Evolutionary conservation across 306 rosid genomes (phyloP).

Genomic region (Acacia crassicarpa): DNA sequence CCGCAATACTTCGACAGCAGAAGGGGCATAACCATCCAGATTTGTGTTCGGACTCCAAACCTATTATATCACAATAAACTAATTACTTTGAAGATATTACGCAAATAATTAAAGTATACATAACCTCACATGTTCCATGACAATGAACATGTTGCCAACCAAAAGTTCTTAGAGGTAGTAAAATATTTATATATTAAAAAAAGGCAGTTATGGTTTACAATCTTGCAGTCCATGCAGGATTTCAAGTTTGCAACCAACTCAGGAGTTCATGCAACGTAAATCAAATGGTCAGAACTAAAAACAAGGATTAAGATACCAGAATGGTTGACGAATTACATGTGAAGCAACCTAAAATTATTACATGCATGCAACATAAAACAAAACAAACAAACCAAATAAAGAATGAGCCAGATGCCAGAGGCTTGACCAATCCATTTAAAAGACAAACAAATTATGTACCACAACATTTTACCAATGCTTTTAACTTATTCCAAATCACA

Average conservation of each 20-base stretch:
- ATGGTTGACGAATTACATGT: background rate
- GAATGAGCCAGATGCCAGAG: background rate
- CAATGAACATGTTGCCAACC: background rate
- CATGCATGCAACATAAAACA: background rate
- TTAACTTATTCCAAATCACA: constrained; percentile 2
- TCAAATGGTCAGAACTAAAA: background rate
- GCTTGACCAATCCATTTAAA: background rate
- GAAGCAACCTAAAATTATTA: background rate
- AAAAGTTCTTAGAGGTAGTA: background rate
- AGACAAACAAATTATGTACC: background rate
- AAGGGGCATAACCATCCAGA: constrained; percentile 84
- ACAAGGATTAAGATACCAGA: background rate
- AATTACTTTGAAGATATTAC: constrained; percentile 29
- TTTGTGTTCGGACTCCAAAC: constrained; percentile 71
- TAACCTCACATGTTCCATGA: background rate
- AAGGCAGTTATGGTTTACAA: background rate
- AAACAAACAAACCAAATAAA: background rate
- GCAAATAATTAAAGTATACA: background rate
- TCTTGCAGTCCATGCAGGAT: background rate
- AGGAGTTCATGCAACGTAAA: background rate
- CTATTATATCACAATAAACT: constrained; percentile 49
- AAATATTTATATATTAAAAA: background rate
- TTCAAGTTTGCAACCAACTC: background rate
- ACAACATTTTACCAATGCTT: background rate
- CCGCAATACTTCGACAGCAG: constrained; percentile 92